phyloP scores from a whole-genome alignment of 176 grass and related monocot species.

The Zea luxurians region DNA sequence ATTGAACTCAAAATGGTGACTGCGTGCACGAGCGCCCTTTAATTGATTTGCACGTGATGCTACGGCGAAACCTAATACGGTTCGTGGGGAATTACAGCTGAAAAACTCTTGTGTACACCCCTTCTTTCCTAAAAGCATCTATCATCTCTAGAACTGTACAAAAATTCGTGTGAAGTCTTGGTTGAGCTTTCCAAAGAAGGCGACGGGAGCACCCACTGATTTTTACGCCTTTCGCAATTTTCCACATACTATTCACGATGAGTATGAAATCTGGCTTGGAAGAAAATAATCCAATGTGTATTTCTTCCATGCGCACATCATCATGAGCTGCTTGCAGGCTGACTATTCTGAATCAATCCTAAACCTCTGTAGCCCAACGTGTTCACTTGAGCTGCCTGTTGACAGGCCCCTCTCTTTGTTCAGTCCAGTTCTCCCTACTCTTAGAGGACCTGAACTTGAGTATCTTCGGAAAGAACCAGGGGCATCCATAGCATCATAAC shows the following conservation, averaged over 20 bases:
- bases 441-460: conserved; percentile 79
- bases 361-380: conserved; percentile 50
- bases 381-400: conserved; percentile 81
- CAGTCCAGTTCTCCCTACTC: conserved; percentile 31
- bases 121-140: conserved; percentile 22
- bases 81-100: conserved; percentile 29
- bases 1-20: background rate
- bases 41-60: background rate
- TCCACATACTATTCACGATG: conserved; percentile 19
- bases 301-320: conserved; percentile 26
- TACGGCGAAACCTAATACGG: background rate
- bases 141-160: conserved; percentile 31
- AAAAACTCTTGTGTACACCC: conserved; percentile 19
- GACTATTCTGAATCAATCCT: conserved; percentile 62
- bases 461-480: conserved; percentile 83
- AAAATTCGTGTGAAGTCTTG: background rate
- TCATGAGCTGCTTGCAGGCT: conserved; percentile 28
- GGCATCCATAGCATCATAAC: conserved; percentile 57
- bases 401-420: conserved; percentile 56
- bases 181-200: background rate
- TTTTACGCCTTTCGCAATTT: conserved; percentile 8
- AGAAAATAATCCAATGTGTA: conserved; percentile 18
- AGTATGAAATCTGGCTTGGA: conserved; percentile 24
- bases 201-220: background rate
- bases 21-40: background rate